Evolutionary conservation across 495 filamentous ascomycete genomes (phyloP).

Genomic region (Lepidopterella palustris): DNA sequence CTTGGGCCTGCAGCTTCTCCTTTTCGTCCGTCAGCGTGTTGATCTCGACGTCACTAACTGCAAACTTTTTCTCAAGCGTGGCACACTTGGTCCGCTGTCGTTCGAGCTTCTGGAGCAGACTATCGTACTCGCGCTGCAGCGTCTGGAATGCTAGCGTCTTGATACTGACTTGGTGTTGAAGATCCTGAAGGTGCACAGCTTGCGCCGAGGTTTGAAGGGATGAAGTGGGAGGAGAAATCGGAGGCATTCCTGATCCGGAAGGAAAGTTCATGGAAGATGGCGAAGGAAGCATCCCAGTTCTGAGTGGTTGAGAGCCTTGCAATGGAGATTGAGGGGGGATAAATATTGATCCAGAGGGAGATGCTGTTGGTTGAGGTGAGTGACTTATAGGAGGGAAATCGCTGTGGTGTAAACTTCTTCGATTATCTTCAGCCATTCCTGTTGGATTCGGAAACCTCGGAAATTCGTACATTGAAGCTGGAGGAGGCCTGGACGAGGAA

Average conservation of each 20-base stretch:
- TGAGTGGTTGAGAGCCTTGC: slow-evolving; percentile 22
- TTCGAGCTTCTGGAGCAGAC: slow-evolving; percentile 41
- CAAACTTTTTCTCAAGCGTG: slow-evolving; percentile 44
- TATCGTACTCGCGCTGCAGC: slow-evolving; percentile 43
- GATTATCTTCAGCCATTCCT: slow-evolving; percentile 10
- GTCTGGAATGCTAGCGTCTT: slow-evolving; percentile 45
- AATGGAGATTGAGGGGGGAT: slow-evolving; percentile 24
- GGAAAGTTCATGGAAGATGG: slow-evolving; percentile 27
- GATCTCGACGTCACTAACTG: slow-evolving; percentile 43
- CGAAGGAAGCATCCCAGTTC: slow-evolving; percentile 21
- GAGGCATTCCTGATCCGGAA: slow-evolving; percentile 16
- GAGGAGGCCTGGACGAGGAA: slow-evolving; percentile 7
- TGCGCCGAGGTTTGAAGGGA: slow-evolving; percentile 33
- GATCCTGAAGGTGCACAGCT: slow-evolving; percentile 39
- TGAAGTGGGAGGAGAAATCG: slow-evolving; percentile 27
- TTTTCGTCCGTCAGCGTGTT: slow-evolving; percentile 43
- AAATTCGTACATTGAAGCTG: slow-evolving; percentile 12
- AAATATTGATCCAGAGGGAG: slow-evolving; percentile 23
- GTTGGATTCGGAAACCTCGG: slow-evolving; percentile 6
- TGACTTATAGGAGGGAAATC: slow-evolving; percentile 11
- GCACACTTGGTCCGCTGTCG: slow-evolving; percentile 41
- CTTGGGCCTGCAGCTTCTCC: slow-evolving; percentile 37
- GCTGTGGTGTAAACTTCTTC: slow-evolving; percentile 16
- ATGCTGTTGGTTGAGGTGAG: slow-evolving; percentile 23
- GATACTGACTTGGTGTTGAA: slow-evolving; percentile 46